Percentiles rank a stretch among this genome's conserved stretches.
Conservation (phyloP, 768 basidiomycete genomes). For the Kondoa subrosea region DNA sequence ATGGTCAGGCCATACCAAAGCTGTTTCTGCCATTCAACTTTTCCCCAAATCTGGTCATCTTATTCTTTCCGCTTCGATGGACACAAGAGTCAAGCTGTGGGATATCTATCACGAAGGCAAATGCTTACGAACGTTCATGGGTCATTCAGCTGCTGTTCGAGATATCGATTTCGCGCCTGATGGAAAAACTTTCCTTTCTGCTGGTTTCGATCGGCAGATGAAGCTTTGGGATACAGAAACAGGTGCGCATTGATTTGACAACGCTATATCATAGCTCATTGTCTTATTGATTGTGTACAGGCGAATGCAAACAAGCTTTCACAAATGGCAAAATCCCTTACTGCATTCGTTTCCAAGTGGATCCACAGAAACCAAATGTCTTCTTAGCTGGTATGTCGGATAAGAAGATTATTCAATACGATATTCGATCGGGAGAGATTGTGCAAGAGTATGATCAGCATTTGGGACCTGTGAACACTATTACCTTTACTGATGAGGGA, state of each 20-base stretch:
- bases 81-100: slow-evolving; percentile 98
- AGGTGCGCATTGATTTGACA: slow-evolving; percentile 30
- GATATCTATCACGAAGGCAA: slow-evolving; percentile 94
- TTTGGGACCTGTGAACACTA: slow-evolving; percentile 78
- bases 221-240: slow-evolving; percentile 99
- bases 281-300: slow-evolving; percentile 9
- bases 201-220: slow-evolving; percentile 90
- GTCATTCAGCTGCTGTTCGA: slow-evolving; percentile 89
- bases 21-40: slow-evolving; percentile 77
- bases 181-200: slow-evolving; percentile 72
- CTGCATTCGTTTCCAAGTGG: slow-evolving; percentile 86
- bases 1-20: slow-evolving; percentile 95
- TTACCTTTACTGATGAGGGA: slow-evolving; percentile 97
- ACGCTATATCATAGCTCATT: background rate
- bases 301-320: slow-evolving; percentile 90
- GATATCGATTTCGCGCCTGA: slow-evolving; percentile 91
- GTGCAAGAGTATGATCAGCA: slow-evolving; percentile 98
- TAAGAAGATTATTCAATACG: slow-evolving; percentile 99
- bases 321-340: slow-evolving; percentile 96
- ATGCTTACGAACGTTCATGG: slow-evolving; percentile 89
- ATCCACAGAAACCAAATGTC: slow-evolving; percentile 84
- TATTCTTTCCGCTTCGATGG: slow-evolving; percentile 85
- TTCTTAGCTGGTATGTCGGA: slow-evolving; percentile 98
- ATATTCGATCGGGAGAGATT: slow-evolving; percentile 85
- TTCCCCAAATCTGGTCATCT: slow-evolving; percentile 90